Base-by-base conservation (phyloP, 176 grass and related monocot genomes). In the Luzula sylvatica region DNA sequence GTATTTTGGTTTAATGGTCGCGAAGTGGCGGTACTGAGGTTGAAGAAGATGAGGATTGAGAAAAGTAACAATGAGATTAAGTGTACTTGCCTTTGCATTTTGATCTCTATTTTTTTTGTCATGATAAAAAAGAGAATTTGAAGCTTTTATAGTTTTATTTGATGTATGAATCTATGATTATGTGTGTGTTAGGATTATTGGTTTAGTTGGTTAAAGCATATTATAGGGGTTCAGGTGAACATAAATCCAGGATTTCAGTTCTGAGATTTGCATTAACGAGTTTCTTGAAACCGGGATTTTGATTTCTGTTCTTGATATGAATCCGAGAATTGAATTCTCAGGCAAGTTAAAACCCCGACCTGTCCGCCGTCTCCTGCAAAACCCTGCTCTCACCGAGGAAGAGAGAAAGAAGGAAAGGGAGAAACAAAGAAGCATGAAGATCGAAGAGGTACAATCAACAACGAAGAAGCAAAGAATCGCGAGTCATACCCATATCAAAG, bases 401-500 rank as follows among this genome's bases (percentile, higher is more conserved):
- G 56, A 30, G 12, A 23, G 47, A 67, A 23, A n/a, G n/a, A 29
- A 17, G 26, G 45, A 29, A 17, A 46, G 14, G 24, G 59, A 24
- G 27, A 46, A 11, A 61, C 2, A 40, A 3, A 66, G 20, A 35
- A 35, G 39, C 75, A 96, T 89, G 92, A 86, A 77, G 69, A 89
- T 96, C 23, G 92, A 96, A 40, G 92, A 96, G 65, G 80, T 89
- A 47, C 92, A 89, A 68, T 96, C 81, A 43, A 71, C 92, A 26
- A 73, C 92, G 23, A 98, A 90, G 75, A 82, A 86, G 72, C 85
- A 90, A 56, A 77, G 85, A 47, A 72, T 98, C 65, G 85, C 92
- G 51, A 90, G 81, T 16, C 81, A 98, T 26, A 95, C 89, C 26
- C 80, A 88, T 68, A 95, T 95, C 57, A 95, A 95, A 66, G 83